These are phyloP conservation scores for Solanum sitiens DNA, from an alignment of 257 asterid genomes.

Conservation along the genomic window DNA sequence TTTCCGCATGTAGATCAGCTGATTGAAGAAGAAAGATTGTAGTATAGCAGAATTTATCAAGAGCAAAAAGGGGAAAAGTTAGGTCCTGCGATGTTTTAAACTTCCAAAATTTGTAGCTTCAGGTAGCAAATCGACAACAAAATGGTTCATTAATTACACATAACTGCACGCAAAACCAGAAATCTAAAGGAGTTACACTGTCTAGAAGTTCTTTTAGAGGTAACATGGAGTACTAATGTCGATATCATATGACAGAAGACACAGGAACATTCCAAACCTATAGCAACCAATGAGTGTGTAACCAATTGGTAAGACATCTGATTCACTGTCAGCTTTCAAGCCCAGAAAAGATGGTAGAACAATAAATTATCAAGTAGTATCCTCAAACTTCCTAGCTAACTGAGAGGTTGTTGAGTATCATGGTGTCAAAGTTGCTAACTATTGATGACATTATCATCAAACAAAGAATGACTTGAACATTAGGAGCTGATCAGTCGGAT, in stretches of 20 bases:
- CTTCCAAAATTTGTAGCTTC: not conserved
- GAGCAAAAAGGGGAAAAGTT: not conserved
- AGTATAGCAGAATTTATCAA: not conserved
- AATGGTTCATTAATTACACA: not conserved
- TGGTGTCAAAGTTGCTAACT: not conserved
- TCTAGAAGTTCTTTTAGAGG: not conserved
- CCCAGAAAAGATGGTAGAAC: not conserved
- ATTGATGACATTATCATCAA: not conserved
- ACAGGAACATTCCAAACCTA: not conserved
- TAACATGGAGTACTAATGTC: not conserved
- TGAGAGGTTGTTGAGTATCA: not conserved
- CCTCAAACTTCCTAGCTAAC: not conserved
- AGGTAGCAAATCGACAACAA: not conserved
- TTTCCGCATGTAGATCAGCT: not conserved
- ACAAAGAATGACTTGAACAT: not conserved
- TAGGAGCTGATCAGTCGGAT: not conserved
- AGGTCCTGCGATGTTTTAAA: not conserved
- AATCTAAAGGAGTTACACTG: not conserved
- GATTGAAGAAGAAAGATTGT: not conserved
- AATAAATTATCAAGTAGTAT: not conserved
- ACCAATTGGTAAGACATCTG: not conserved
- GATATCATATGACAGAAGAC: not conserved
- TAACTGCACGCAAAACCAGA: not conserved
- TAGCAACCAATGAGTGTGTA: not conserved
- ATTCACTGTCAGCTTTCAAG: not conserved